Percentiles rank a stretch among this genome's conserved stretches.
Conservation (phyloP, 305 asterid genomes). For the Rubia peregrina region DNA sequence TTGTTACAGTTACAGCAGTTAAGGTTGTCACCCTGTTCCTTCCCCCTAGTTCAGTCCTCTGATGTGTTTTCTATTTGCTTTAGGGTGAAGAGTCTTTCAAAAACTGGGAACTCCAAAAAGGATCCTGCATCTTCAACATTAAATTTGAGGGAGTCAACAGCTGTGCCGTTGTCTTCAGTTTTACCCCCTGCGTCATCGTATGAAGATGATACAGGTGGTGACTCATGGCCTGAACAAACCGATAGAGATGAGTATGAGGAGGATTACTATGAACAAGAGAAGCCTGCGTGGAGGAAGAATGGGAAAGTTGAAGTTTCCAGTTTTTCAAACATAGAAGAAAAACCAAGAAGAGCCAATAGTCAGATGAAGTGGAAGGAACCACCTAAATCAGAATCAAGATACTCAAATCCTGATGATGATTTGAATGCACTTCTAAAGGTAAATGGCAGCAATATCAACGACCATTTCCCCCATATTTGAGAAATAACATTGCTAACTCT, state of each 20-base stretch:
- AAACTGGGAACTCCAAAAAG: conserved; percentile 68
- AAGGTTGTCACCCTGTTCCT: conserved; percentile 2
- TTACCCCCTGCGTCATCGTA: conserved; percentile 45
- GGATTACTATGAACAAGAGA: conserved; percentile 69
- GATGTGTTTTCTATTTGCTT: conserved; percentile 4
- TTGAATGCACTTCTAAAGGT: conserved; percentile 77
- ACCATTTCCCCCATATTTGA: neutral
- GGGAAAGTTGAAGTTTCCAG: conserved; percentile 42
- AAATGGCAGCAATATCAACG: conserved; percentile 4
- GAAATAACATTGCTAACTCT: neutral
- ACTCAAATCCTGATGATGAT: conserved; percentile 55
- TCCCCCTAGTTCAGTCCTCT: conserved; percentile 6
- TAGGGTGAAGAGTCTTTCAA: conserved; percentile 98
- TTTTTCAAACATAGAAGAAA: conserved; percentile 43
- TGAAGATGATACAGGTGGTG: conserved; percentile 73
- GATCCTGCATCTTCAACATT: conserved; percentile 56
- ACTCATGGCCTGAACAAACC: conserved; percentile 71
- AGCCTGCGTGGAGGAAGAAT: conserved; percentile 54
- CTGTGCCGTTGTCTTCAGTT: conserved; percentile 45
- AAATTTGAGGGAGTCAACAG: conserved; percentile 68
- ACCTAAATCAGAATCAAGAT: conserved; percentile 47
- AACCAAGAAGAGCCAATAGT: conserved; percentile 44
- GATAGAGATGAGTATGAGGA: conserved; percentile 80
- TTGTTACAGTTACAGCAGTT: neutral
- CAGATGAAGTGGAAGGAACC: conserved; percentile 69